phyloP scores from a whole-genome alignment of 805 yeast genomes.

The Hagleromyces aurorensis region DNA sequence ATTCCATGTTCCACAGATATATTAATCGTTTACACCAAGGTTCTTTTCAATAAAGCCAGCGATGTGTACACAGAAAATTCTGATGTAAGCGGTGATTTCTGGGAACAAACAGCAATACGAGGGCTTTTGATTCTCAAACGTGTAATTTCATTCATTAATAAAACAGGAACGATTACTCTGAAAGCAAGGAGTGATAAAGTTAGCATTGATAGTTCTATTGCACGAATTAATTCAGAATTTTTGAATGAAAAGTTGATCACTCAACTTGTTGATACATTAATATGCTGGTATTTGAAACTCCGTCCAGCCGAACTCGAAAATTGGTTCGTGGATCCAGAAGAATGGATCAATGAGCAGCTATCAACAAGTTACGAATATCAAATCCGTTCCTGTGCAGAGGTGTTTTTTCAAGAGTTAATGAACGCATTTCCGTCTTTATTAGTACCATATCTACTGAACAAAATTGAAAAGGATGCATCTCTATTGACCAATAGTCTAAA shows the following conservation, averaged over 20 bases:
- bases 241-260: slow-evolving; percentile 51
- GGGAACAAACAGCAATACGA: slow-evolving; percentile 69
- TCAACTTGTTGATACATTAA: slow-evolving; percentile 56
- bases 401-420: slow-evolving; percentile 69
- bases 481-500: slow-evolving; percentile 29
- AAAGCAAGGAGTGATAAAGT: slow-evolving; percentile 57
- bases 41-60: slow-evolving; percentile 59
- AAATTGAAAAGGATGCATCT: slow-evolving; percentile 39
- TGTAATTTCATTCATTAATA: slow-evolving; percentile 52
- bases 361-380: slow-evolving; percentile 75
- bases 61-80: slow-evolving; percentile 47
- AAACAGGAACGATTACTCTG: slow-evolving; percentile 59
- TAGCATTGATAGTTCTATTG: slow-evolving; percentile 53
- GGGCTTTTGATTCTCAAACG: slow-evolving; percentile 57
- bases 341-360: slow-evolving; percentile 80
- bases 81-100: slow-evolving; percentile 49
- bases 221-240: slow-evolving; percentile 42
- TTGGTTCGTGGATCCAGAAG: slow-evolving; percentile 87
- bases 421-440: slow-evolving; percentile 51
- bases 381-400: slow-evolving; percentile 80
- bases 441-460: slow-evolving; percentile 48
- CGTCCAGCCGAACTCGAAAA: slow-evolving; percentile 69
- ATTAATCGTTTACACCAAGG: slow-evolving; percentile 48
- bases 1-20: slow-evolving; percentile 57
- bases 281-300: slow-evolving; percentile 65